Evolutionary conservation across 495 filamentous ascomycete genomes (phyloP).

Genomic region (Platismatia glauca): DNA sequence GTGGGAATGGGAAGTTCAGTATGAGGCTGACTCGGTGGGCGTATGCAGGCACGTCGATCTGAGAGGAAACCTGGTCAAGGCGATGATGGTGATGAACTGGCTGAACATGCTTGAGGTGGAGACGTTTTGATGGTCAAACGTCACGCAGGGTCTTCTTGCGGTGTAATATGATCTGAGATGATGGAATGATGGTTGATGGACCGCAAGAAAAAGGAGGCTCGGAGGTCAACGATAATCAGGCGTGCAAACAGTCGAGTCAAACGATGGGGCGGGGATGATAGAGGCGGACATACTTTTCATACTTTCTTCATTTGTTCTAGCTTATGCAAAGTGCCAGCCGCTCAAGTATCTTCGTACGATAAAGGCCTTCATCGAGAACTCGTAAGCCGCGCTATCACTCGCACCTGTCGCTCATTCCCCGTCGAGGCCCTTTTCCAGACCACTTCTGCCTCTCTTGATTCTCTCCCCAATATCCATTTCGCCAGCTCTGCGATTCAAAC

Average conservation of each 20-base stretch:
- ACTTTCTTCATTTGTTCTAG: background rate
- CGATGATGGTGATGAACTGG: conserved; percentile 51
- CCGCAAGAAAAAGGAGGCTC: too few relatives aligned
- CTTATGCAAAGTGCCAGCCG: background rate
- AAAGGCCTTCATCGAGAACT: background rate
- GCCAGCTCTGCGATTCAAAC: conserved; percentile 49
- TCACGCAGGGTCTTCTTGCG: background rate
- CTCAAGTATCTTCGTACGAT: background rate
- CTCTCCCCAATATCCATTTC: conserved; percentile 48
- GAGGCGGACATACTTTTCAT: background rate
- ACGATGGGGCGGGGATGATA: background rate
- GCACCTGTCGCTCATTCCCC: background rate
- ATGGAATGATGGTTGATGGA: background rate
- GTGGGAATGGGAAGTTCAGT: background rate
- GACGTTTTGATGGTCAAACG: conserved; percentile 10
- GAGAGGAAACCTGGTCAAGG: conserved; percentile 44
- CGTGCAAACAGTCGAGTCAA: background rate
- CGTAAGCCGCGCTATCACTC: background rate
- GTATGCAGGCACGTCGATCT: conserved; percentile 38
- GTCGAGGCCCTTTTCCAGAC: conserved; percentile 27
- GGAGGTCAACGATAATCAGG: background rate
- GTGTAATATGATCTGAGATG: background rate
- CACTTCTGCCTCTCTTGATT: conserved; percentile 47
- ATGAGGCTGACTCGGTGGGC: conserved; percentile 5
- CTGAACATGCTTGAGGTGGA: conserved; percentile 30